Conservation (phyloP, 2,329 filamentous ascomycete species). For the Phialophora tarda region DNA sequence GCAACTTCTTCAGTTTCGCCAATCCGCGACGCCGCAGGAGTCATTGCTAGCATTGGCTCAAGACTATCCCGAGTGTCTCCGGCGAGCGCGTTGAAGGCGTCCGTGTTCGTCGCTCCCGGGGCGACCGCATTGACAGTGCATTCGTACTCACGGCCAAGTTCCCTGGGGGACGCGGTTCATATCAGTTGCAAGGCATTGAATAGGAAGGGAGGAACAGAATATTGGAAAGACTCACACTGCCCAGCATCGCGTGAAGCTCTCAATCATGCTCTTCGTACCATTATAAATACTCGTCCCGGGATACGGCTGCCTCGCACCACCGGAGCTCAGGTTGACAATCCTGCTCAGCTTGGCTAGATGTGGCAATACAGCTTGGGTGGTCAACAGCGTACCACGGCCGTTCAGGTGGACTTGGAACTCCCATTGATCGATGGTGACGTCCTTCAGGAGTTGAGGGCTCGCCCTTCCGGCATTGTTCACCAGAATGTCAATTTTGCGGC, state of each 20-base stretch:
- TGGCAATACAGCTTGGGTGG: conserved; percentile 43
- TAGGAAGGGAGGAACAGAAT: background rate
- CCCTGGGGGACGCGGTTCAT: background rate
- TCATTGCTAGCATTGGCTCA: conserved; percentile 21
- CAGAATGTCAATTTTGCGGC: conserved; percentile 28
- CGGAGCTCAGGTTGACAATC: conserved; percentile 49
- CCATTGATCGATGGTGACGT: conserved; percentile 52
- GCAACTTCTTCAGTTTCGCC: conserved; percentile 59
- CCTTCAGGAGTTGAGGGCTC: conserved; percentile 8
- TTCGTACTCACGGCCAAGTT: conserved; percentile 24
- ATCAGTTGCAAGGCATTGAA: background rate
- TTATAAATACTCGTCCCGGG: conserved; percentile 53
- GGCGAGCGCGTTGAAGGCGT: conserved; percentile 17
- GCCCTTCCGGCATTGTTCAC: conserved; percentile 29
- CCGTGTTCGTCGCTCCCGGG: conserved; percentile 19
- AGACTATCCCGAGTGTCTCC: conserved; percentile 11
- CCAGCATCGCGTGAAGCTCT: conserved; percentile 55
- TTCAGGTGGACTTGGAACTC: conserved; percentile 54
- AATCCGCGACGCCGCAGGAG: conserved; percentile 41
- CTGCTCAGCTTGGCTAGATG: conserved; percentile 46
- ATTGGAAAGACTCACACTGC: conserved; percentile 32
- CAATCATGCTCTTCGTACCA: conserved; percentile 58
- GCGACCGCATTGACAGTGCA: conserved; percentile 23
- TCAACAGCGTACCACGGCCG: conserved; percentile 54
- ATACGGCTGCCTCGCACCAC: conserved; percentile 22